These are phyloP conservation scores for Nakazawaea pomicola DNA, from an alignment of 805 yeast species.

Conservation along the genomic window DNA sequence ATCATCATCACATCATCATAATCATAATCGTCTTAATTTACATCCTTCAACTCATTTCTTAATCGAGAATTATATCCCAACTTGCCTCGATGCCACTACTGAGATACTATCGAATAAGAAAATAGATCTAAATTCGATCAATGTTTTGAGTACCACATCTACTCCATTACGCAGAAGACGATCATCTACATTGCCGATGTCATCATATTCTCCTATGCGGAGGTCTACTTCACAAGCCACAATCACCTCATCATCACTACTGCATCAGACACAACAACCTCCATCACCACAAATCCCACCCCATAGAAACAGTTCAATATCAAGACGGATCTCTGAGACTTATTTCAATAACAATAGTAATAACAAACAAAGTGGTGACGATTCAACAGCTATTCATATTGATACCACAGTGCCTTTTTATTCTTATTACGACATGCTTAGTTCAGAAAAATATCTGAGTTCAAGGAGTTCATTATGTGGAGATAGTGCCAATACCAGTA, in stretches of 20 bases:
- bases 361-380: background rate
- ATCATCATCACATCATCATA: background rate
- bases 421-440: constrained; percentile 11
- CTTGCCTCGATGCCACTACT: constrained; percentile 76
- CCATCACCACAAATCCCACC: too few relatives aligned
- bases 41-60: background rate
- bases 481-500: too few relatives aligned
- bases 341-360: too few relatives aligned
- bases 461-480: background rate
- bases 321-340: constrained; percentile 2
- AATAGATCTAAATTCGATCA: constrained; percentile 63
- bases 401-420: constrained; percentile 7
- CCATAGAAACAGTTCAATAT: constrained; percentile 9
- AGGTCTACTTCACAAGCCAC: too few relatives aligned
- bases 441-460: background rate
- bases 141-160: constrained; percentile 40
- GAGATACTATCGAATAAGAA: constrained; percentile 52
- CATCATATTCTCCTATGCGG: background rate
- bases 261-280: too few relatives aligned
- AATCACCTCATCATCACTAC: too few relatives aligned
- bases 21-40: background rate
- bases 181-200: background rate
- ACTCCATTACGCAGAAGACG: constrained; percentile 1
- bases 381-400: background rate
- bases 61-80: constrained; percentile 67